Evolutionary conservation across 305 asterid species (phyloP), one percentile per base, ranked within the genome.

Genomic region (Plantago rigida): DNA sequence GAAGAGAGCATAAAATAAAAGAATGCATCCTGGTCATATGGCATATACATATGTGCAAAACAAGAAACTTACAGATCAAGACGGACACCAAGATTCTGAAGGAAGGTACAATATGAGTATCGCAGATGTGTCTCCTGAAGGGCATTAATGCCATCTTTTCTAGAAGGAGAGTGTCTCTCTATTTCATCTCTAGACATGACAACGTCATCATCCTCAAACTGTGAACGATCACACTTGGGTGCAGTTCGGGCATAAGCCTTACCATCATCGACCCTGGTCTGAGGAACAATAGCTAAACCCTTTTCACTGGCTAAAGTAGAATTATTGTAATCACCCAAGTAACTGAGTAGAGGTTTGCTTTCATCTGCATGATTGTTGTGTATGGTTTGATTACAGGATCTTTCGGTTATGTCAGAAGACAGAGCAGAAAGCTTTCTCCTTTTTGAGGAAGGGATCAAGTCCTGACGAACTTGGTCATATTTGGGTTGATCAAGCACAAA

Each of bases 121-220:
- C 99, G 84, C 75, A 92, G 62, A 67, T 82, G 91, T 47, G 84
- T 76, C 85, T 92, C 99, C 10, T 83, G 91, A 76, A 71, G 56
- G 29, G 78, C 73, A 82, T 86, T 94, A 65, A 92, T 92, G 56
- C 97, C 99, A 59, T 89, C 99, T 80, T 84, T 92, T 69, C 95
- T 83, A 3, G 97, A 88, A 0, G 99, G 99, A 62, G 99, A 92
- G 73, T 79, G 67, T 67, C 81, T 77, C 75, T 92, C 99, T 71
- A 92, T 92, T 77, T 92, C 89, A 65, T 89, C 94, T 75, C 88
- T 81, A 1, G 97, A 84, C 87, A 86, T 69, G 76, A 74, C 47
- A 56, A 75, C 74, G 66, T 84, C 92, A 31, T 76, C 94, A 14
- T 75, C 86, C 82, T 91, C 98, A 72, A 74, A 82, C 62, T 57